Evolutionary conservation across 2,329 filamentous ascomycete genomes (phyloP), one percentile per base, ranked within the genome.

Genomic region (Zymoseptoria passerinii): DNA sequence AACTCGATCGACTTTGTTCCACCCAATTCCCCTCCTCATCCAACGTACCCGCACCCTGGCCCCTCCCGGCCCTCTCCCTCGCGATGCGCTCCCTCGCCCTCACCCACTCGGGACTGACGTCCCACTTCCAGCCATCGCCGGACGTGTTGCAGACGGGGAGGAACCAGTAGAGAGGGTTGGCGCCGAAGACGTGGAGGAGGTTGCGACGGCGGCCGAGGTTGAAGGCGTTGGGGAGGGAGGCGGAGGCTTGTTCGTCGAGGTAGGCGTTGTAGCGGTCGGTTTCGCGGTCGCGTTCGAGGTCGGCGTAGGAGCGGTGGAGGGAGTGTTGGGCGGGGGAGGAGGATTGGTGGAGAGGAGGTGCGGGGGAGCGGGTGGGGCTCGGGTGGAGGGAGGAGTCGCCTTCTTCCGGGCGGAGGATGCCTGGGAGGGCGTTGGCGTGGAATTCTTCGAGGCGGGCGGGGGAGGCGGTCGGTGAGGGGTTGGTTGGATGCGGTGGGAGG

Each of bases 61-160:
- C n/a, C 49, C 63, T 65, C 59, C 73, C 72, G 69, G 51, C 75
- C 71, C 48, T 69, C 70, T 28, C 74, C 71, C 53, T 91, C 78
- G 65, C 68, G 2, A 73, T 56, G 2, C 67, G 70, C 8, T 90
- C 85, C 50, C 86, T 80, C 3, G 86, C 88, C 40, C 86, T 84
- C 2, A 89, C 63, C 88, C 94, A 99, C 64, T 83, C 84, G 0
- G 83, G 80, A 68, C 85, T 95, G 0, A 92, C 83, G 68, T 96
- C 91, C 94, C 94, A 99, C 50, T 80, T 81, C 92, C 92, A 99
- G 20, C 94, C 94, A 72, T 99, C 90, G 35, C 92, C 92, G 0
- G 84, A 89, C 1, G 91, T 95, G 69, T 88, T 97, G 72, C 83
- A 84, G 51, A 97, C 77, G 0, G 94, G 94, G 1, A 97, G 61